Conservation (phyloP, 352 stramenopile species). For the Pythium vanterpoolii region DNA sequence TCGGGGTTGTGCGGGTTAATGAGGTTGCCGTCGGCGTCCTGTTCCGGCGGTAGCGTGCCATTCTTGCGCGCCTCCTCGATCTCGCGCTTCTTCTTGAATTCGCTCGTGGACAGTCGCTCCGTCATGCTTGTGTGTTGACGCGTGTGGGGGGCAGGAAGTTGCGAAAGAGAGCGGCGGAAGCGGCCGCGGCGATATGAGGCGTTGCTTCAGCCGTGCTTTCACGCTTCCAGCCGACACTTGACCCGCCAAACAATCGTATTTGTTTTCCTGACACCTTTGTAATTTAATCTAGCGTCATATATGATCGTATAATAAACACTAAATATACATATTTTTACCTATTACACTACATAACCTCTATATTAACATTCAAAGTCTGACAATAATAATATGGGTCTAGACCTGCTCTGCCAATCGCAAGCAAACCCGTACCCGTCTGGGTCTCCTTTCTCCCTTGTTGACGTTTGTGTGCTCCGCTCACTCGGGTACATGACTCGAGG, state of each 20-base stretch:
- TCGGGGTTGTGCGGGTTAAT: slow-evolving; percentile 99
- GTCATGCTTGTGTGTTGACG: slow-evolving; percentile 34
- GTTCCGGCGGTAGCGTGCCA: slow-evolving; percentile 80
- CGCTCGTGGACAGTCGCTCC: slow-evolving; percentile 71
- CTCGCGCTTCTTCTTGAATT: slow-evolving; percentile 89
- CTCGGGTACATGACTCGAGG: slow-evolving; percentile 18
- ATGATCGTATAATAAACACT: no score
- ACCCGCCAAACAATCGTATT: no score
- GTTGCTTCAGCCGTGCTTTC: not conserved
- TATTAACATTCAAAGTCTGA: not conserved
- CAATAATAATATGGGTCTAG: not conserved
- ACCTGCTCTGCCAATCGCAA: not conserved
- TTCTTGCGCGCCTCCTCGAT: slow-evolving; percentile 89
- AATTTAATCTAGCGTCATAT: no score
- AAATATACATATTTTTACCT: not conserved
- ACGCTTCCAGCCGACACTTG: not conserved
- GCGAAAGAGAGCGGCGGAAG: not conserved
- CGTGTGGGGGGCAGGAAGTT: not conserved
- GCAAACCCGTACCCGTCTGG: slow-evolving; percentile 10
- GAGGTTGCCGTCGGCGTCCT: slow-evolving; percentile 92
- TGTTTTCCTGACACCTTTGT: no score
- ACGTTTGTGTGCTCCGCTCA: not conserved
- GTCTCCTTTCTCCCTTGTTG: not conserved
- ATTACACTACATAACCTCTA: not conserved
- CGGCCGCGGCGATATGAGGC: not conserved